Evolutionary conservation across 1,139 yeast genomes (phyloP).

Genomic region (Debaryomyces psychrophilus): DNA sequence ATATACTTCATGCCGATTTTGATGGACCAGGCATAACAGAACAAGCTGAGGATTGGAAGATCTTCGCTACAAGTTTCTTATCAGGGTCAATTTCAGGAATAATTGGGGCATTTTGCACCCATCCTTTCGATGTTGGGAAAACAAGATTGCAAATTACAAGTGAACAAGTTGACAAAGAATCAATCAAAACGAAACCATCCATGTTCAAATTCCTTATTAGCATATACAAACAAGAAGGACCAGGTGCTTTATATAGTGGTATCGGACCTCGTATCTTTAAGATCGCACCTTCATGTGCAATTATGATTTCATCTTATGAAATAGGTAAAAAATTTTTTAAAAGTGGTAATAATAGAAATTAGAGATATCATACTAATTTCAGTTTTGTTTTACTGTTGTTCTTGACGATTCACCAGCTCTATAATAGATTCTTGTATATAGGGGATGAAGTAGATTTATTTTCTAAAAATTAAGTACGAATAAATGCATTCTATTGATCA

Average conservation of each 20-base stretch:
- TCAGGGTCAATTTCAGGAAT: conserved; percentile 88
- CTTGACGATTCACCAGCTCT: background rate
- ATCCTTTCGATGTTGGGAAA: conserved; percentile 97
- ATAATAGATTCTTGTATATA: conserved; percentile 8
- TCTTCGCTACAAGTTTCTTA: conserved; percentile 73
- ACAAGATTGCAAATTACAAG: conserved; percentile 79
- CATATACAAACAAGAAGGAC: conserved; percentile 74
- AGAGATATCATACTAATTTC: background rate
- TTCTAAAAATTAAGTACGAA: conserved; percentile 1
- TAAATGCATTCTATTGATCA: conserved; percentile 4
- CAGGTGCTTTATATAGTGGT: conserved; percentile 79
- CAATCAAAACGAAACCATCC: conserved; percentile 33
- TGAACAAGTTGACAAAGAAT: conserved; percentile 24
- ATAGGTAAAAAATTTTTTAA: conserved; percentile 72
- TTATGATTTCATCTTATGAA: conserved; percentile 96
- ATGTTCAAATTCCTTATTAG: conserved; percentile 69
- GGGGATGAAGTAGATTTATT: background rate
- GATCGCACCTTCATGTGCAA: conserved; percentile 97
- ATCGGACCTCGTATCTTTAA: conserved; percentile 82
- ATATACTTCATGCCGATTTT: conserved; percentile 30
- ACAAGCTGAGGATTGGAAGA: conserved; percentile 46
- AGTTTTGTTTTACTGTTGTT: background rate
- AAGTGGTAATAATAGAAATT: conserved; percentile 21
- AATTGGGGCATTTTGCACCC: conserved; percentile 82
- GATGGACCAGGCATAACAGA: conserved; percentile 12